Evolutionary conservation across 148 eudicot species (phyloP).

Genomic region (Diospyros lotus): DNA sequence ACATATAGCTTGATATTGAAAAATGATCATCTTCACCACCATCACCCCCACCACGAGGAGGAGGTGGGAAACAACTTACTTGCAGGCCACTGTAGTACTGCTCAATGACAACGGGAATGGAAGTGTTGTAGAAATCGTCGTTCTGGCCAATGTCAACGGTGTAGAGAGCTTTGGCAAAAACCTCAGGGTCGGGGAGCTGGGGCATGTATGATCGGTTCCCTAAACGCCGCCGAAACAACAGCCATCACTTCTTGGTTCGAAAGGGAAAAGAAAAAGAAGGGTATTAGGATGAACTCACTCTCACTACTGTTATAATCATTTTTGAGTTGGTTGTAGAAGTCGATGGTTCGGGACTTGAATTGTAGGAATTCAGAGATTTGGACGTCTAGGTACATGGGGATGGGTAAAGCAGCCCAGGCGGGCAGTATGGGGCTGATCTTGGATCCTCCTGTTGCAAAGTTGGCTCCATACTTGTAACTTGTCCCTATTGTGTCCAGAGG

Average conservation of each 20-base stretch:
- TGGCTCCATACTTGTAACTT: constrained; percentile 15
- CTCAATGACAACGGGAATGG: background rate
- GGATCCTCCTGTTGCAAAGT: constrained; percentile 22
- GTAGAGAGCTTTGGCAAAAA: constrained; percentile 24
- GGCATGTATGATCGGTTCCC: background rate
- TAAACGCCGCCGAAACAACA: no score
- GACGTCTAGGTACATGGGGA: constrained; percentile 10
- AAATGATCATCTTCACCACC: no score
- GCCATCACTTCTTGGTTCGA: no score
- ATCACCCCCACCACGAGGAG: no score
- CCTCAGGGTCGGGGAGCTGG: constrained; percentile 1
- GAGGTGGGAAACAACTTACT: no score
- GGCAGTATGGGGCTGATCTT: constrained; percentile 8
- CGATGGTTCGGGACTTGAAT: constrained; percentile 16
- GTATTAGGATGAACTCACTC: background rate
- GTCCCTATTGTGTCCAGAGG: constrained; percentile 17
- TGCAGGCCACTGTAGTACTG: background rate
- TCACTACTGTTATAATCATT: background rate
- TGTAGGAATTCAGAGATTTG: constrained; percentile 16
- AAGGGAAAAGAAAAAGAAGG: no score
- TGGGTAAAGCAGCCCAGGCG: background rate
- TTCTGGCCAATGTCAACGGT: constrained; percentile 32
- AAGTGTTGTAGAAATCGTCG: constrained; percentile 9
- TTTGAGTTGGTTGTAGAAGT: constrained; percentile 13
- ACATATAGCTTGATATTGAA: no score